Evolutionary conservation across 2,329 filamentous ascomycete genomes (phyloP), one percentile per base, ranked within the genome.

Genomic region (Acephala macrosclerotiorum): DNA sequence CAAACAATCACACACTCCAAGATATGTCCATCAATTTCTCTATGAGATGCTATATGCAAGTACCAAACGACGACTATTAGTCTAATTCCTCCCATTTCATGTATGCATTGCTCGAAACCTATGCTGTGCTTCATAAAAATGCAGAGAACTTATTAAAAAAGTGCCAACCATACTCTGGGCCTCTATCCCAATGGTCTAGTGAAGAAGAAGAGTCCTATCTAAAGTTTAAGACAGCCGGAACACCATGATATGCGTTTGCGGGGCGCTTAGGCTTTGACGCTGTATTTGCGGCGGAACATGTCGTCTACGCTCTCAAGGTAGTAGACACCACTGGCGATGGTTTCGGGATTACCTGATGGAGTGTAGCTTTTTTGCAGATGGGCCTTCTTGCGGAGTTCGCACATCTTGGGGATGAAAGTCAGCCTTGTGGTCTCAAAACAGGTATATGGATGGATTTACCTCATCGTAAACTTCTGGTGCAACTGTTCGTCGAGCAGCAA

Each of bases 281-380:
- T 81, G 80, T 96, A 96, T 77, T 87, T 86, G 75, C 92, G 88
- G 83, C 91, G 89, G 89, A 92, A 96, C 91, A 93, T 93, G 74
- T 93, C 91, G 76, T 96, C 92, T 57, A 96, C 86, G 78, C 90
- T 89, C 76, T 87, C 88, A 66, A 96, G 85, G 82, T 94, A 96
- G 83, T 95, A 96, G 25, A 89, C 88, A 66, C 88, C 90, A 66
- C 85, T 80, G 67, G 78, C 77, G 64, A 96, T 85, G 72, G 87
- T 91, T 55, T 91, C 90, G 33, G 84, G 76, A 61, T 88, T 88
- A 65, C 92, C 92, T 74, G 84, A 79, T 68, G 92, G 92, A 70
- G 83, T 87, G 81, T 87, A 96, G 82, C 88, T 82, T 84, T 94
- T 95, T 84, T 94, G 87, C 70, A 95, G 84, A 79, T 96, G 92